These are phyloP conservation scores for Trichoderma citrinoviride DNA, from an alignment of 2,329 filamentous ascomycete genomes.

Conservation along the genomic window DNA sequence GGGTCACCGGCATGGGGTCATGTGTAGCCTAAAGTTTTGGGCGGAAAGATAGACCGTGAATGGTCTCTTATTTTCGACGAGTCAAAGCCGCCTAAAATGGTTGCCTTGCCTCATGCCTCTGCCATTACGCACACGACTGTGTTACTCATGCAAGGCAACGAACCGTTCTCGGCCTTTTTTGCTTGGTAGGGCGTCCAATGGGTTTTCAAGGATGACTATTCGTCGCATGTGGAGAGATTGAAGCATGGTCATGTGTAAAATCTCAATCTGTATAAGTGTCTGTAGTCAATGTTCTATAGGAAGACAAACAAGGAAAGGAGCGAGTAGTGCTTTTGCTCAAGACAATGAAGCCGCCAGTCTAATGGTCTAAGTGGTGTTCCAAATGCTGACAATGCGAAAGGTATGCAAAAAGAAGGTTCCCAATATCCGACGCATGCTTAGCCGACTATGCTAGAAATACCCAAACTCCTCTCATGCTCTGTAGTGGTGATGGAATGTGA, in stretches of 20 bases:
- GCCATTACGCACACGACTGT: background rate
- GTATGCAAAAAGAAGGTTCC: background rate
- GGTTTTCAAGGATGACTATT: background rate
- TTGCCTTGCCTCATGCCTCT: conserved; percentile 4
- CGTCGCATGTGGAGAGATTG: background rate
- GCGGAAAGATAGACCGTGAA: background rate
- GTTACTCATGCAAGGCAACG: conserved; percentile 17
- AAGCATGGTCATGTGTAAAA: background rate
- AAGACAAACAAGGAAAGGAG: background rate
- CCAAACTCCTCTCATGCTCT: conserved; percentile 13
- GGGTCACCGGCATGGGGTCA: background rate
- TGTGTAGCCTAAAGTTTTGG: background rate
- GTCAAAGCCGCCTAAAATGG: background rate
- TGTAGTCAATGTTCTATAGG: no score
- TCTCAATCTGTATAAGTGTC: background rate
- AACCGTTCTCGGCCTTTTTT: background rate
- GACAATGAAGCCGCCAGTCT: conserved; percentile 8
- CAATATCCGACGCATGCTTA: conserved; percentile 9
- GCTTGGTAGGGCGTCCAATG: background rate
- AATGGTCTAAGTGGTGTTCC: conserved; percentile 6
- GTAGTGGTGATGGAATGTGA: conserved; percentile 4
- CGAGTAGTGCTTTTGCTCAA: background rate
- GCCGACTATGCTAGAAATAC: conserved; percentile 5
- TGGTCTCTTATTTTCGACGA: background rate
- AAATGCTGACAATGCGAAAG: conserved; percentile 9